Base-by-base conservation (phyloP, 352 stramenopile genomes). In the Phytophthora megakarya region DNA sequence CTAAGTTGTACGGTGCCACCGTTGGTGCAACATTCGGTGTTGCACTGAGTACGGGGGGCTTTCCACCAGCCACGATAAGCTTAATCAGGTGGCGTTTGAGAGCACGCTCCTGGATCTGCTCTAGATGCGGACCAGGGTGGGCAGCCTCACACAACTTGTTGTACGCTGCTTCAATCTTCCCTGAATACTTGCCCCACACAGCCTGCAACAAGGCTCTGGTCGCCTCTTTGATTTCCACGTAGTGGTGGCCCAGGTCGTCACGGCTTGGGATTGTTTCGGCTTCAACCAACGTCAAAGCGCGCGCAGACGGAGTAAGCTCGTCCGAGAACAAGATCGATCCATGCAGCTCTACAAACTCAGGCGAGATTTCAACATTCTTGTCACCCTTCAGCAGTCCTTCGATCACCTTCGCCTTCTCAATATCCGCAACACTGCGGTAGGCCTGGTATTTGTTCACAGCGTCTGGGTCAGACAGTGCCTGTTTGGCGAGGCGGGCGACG, bases 381-480 rank as follows among this genome's bases (percentile, higher is more conserved):
- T 89, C 61, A 51, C 64, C 69, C 47, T 72, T 80, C 19, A 86
- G 53, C 23, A 91, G 48, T 30, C 76, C 76, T 58, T 92, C 75
- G 54, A 92, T 88, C 37, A 89, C 70, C 46, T 79, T 81, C 16
- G 80, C 80, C 70, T 92, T 89, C 57, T 89, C 79, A 11, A 68
- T 61, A 65, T 92, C 80, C 19, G 81, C 80, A 16, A 92, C 73
- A 39, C 70, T 80, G 48, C 83, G 81, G 65, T 90, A 92, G 5
- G 80, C 83, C 54, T 88, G 78, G 50, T 89, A 92, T 64, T 88
- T 88, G 69, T 92, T 92, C 8, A 90, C 81, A 55, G 83, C 76
- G 60, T 90, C 83, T 15, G 83, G 79, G 35, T 92, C 83, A 3
- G 77, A 82, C 9, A 84, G 54, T 22, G 83, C 81, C 70, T 90